Evolutionary conservation across 2,329 filamentous ascomycete species (phyloP), one percentile per base, ranked within the genome.

Genomic region (Colletotrichum trifolii): DNA sequence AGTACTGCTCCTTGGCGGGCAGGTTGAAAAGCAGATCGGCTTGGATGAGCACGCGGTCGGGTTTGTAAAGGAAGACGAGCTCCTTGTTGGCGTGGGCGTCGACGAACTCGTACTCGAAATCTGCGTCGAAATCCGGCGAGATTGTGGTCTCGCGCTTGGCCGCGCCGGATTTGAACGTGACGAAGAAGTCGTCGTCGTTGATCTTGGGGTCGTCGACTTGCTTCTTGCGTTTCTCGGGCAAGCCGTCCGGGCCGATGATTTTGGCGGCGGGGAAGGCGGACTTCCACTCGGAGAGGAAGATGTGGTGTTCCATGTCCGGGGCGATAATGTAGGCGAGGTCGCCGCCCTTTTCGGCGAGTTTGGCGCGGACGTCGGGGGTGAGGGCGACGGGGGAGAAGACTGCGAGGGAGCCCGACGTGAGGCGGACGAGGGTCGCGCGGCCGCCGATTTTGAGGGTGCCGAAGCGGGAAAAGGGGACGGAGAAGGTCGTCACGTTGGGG

Each of bases 1-100:
- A 86, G 78, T 93, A 97, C 80, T 98, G 96, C 80, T 99, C 96
- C 0, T 81, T 87, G 0, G 93, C 88, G 0, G 96, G 96, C 39
- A 97, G 80, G 76, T 97, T 98, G 84, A 98, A 98, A 69, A 98
- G 75, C 46, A 98, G 78, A 77, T 99, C 96, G 6, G 94, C 96
- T 79, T 97, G 82, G 73, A 99, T 94, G 48, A 99, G 79, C 0
- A 93, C 91, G 61, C 83, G 82, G 11, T 92, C 89, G 0, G 92
- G 93, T 75, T 89, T 90, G 83, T 97, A 94, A 73, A 90, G 81
- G 78, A 98, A 93, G 34, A 96, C 93, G 36, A 98, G 81, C 78
- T 99, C 96, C 74, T 92, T 91, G 81, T 96, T 97, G 36, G 83
- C 80, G 77, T 98, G 87, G 3, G 87, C 87, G 71, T 91, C 86